Conservation (phyloP, 768 basidiomycete genomes). For the Rhizopogon vulgaris region DNA sequence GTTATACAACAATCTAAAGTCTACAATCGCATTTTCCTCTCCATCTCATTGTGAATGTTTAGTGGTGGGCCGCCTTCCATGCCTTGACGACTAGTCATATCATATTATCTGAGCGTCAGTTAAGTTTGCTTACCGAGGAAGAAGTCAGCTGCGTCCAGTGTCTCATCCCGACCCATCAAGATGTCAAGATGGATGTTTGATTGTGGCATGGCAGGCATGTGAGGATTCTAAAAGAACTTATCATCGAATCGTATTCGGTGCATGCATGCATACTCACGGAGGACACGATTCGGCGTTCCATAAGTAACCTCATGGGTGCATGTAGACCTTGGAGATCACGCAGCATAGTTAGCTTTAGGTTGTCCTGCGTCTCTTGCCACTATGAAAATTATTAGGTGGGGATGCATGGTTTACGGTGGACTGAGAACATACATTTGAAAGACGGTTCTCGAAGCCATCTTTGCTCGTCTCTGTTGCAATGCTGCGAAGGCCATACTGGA, state of each 20-base stretch:
- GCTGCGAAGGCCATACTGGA: conserved; percentile 78
- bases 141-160: conserved; percentile 70
- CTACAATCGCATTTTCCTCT: conserved; percentile 49
- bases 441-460: conserved; percentile 52
- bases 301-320: conserved; percentile 81
- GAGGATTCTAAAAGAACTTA: conserved; percentile 44
- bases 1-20: conserved; percentile 7
- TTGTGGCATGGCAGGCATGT: conserved; percentile 56
- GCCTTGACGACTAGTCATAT: conserved; percentile 30
- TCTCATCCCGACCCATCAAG: conserved; percentile 88
- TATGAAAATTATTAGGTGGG: conserved; percentile 23
- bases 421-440: conserved; percentile 56
- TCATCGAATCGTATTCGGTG: background rate
- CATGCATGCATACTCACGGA: conserved; percentile 42
- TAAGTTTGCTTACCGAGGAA: conserved; percentile 55
- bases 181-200: conserved; percentile 90
- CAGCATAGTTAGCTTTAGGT: conserved; percentile 76
- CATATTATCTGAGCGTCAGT: background rate
- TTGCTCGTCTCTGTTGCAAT: conserved; percentile 68
- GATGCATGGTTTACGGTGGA: background rate
- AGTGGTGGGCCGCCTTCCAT: conserved; percentile 43
- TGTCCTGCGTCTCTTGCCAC: conserved; percentile 95
- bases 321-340: conserved; percentile 83
- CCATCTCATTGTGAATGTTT: conserved; percentile 63
- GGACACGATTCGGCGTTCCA: conserved; percentile 88